These are phyloP conservation scores for Lepidium campestre DNA, from an alignment of 441 rosid genomes.

Conservation along the genomic window DNA sequence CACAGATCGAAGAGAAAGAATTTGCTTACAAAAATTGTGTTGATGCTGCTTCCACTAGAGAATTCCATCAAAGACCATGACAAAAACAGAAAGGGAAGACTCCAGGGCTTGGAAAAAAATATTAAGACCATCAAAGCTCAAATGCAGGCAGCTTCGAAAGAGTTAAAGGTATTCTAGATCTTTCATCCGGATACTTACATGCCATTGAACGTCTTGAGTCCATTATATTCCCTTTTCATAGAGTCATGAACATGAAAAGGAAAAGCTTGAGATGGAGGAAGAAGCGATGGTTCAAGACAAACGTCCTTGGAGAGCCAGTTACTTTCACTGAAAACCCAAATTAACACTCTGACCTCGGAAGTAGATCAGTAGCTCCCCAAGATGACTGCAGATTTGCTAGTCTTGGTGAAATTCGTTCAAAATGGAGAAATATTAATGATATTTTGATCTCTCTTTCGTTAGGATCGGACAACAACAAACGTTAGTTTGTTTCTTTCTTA, in stretches of 20 bases:
- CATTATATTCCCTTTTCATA: constrained; percentile 17
- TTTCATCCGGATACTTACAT: not conserved
- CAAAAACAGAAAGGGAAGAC: constrained; percentile 73
- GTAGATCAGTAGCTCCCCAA: constrained; percentile 63
- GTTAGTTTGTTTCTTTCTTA: too few species aligned
- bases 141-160: constrained; percentile 76
- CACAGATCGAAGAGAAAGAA: constrained; percentile 63
- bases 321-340: constrained; percentile 55
- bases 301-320: constrained; percentile 76
- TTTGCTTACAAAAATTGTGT: constrained; percentile 50
- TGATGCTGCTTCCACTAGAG: constrained; percentile 59
- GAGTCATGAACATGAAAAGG: constrained; percentile 78
- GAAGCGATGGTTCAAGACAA: constrained; percentile 72
- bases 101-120: constrained; percentile 67
- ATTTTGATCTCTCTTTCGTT: too few species aligned
- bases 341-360: constrained; percentile 51
- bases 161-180: constrained; percentile 62
- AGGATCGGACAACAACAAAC: too few species aligned
- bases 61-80: constrained; percentile 83
- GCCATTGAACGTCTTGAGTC: constrained; percentile 1
- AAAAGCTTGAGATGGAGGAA: constrained; percentile 83
- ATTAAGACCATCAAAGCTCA: constrained; percentile 67
- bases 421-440: not conserved
- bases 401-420: not conserved
- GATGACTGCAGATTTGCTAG: constrained; percentile 38